These are phyloP conservation scores for Neophaeococcomyces mojaviensis DNA, from an alignment of 2,329 filamentous ascomycete species.

Conservation along the genomic window DNA sequence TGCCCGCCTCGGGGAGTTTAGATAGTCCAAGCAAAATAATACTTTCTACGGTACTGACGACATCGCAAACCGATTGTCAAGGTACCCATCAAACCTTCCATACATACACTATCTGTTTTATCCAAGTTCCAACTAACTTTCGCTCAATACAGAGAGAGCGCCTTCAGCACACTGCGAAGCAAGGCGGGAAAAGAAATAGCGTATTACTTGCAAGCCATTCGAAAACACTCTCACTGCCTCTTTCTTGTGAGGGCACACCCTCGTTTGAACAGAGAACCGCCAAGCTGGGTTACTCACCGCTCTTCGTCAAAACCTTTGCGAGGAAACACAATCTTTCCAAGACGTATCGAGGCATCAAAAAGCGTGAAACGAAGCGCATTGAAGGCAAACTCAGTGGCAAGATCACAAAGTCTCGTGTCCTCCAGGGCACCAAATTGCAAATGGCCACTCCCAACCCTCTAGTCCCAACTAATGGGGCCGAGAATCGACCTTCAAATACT, in stretches of 20 bases:
- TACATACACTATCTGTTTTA: neutral
- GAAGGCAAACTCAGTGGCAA: constrained; percentile 22
- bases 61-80: constrained; percentile 6
- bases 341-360: constrained; percentile 38
- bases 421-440: constrained; percentile 29
- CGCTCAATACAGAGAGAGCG: constrained; percentile 1
- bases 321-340: constrained; percentile 40
- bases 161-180: neutral
- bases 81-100: constrained; percentile 2
- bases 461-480: constrained; percentile 34
- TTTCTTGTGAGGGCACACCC: constrained; percentile 4
- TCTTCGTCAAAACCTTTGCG: constrained; percentile 55
- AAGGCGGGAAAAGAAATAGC: neutral
- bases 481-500: constrained; percentile 33
- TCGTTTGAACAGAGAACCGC: constrained; percentile 32
- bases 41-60: constrained; percentile 9
- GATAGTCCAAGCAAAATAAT: constrained; percentile 13
- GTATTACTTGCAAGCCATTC: neutral
- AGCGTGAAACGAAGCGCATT: constrained; percentile 31
- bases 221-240: neutral
- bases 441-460: constrained; percentile 20
- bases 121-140: constrained; percentile 1
- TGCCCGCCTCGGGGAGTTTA: constrained; percentile 11
- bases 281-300: constrained; percentile 62
- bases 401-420: constrained; percentile 17